Conservation (phyloP, 192 early-diverging fungal species). For the Radiomyces spectabilis region DNA sequence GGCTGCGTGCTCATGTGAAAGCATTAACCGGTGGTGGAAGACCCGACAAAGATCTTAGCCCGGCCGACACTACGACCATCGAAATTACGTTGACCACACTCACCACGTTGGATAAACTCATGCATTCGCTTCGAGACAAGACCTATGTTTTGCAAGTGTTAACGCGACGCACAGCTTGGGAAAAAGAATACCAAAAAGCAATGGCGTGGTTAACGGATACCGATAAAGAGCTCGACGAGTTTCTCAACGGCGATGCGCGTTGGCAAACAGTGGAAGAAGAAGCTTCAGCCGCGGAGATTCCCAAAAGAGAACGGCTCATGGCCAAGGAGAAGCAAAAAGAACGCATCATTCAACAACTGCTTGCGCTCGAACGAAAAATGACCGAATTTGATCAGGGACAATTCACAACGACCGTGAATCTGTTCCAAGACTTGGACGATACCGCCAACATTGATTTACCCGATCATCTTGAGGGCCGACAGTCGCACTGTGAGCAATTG, state of each 20-base stretch:
- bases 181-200: conserved; percentile 22
- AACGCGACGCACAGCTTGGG: conserved; percentile 28
- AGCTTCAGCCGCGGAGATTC: too few species aligned
- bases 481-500: conserved; percentile 29
- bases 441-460: conserved; percentile 22
- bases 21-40: conserved; percentile 19
- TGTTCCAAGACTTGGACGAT: conserved; percentile 35
- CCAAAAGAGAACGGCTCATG: neutral
- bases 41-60: conserved; percentile 22
- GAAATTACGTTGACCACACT: conserved; percentile 36
- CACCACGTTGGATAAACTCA: conserved; percentile 28
- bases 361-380: conserved; percentile 13
- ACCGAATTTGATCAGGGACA: conserved; percentile 21
- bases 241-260: conserved; percentile 13
- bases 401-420: conserved; percentile 23
- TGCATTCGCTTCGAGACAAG: conserved; percentile 19
- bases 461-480: conserved; percentile 20
- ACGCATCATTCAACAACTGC: conserved; percentile 11
- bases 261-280: conserved; percentile 8
- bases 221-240: conserved; percentile 10
- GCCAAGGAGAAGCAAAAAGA: too few species aligned
- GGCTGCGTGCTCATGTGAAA: conserved; percentile 36
- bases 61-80: conserved; percentile 40
- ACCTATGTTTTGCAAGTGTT: conserved; percentile 27
- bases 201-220: conserved; percentile 11